Conservation (phyloP, 2,329 filamentous ascomycete genomes). For the Cryphonectria naterciae region DNA sequence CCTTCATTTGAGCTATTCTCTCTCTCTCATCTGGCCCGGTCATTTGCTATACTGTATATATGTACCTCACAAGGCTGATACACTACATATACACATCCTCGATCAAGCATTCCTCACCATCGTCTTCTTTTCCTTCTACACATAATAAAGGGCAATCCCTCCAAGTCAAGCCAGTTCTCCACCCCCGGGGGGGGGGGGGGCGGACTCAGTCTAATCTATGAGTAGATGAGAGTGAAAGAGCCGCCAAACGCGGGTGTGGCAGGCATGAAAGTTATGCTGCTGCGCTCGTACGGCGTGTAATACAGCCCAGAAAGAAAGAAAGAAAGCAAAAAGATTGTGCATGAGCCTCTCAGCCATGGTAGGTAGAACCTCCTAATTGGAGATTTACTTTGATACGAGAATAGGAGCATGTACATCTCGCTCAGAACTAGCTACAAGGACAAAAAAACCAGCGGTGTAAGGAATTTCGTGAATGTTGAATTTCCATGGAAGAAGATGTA, state of each 20-base stretch:
- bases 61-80: no score
- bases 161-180: no score
- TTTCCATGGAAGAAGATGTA: slow-evolving; percentile 20
- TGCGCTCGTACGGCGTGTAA: background rate
- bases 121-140: no score
- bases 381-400: background rate
- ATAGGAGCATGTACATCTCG: background rate
- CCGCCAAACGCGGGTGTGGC: no score
- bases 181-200: no score
- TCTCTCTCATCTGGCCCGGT: background rate
- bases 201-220: no score
- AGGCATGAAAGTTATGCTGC: background rate
- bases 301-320: background rate
- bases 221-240: no score
- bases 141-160: no score
- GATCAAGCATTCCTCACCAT: no score
- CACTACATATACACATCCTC: no score
- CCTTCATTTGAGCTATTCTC: no score
- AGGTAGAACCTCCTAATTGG: background rate
- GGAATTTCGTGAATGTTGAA: slow-evolving; percentile 17
- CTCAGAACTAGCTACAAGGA: background rate
- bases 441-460: background rate
- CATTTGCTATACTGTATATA: background rate
- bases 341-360: background rate
- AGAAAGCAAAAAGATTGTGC: background rate